Conservation (phyloP, 441 rosid species). For the Gossypium davidsonii region DNA sequence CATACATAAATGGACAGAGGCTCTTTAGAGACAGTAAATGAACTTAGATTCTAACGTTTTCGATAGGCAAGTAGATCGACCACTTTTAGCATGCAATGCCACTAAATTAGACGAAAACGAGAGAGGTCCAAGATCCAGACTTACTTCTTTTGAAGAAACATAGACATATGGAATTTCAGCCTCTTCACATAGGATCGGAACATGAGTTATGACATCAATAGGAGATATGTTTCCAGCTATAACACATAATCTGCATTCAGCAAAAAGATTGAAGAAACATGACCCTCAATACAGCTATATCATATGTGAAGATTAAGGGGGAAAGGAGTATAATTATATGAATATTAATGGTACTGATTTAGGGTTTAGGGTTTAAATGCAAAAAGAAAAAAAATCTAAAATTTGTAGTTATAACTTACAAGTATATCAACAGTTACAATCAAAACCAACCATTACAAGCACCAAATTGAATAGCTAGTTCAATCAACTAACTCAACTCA, state of each 20-base stretch:
- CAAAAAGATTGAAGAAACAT: slow-evolving; percentile 4
- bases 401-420: too few relatives aligned
- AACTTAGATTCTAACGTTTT: neutral
- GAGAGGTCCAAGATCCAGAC: neutral
- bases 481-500: too few relatives aligned
- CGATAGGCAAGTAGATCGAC: neutral
- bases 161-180: slow-evolving; percentile 68
- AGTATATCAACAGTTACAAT: too few relatives aligned
- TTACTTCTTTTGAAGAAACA: slow-evolving; percentile 86
- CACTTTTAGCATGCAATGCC: neutral
- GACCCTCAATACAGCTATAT: neutral
- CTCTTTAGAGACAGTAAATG: too few relatives aligned
- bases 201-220: slow-evolving; percentile 91
- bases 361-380: neutral
- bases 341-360: neutral
- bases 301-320: neutral
- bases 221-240: slow-evolving; percentile 36
- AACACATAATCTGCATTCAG: slow-evolving; percentile 47
- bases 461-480: too few relatives aligned
- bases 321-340: neutral
- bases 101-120: neutral
- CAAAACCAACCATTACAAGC: too few relatives aligned
- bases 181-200: slow-evolving; percentile 74
- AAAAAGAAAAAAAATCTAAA: too few relatives aligned
- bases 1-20: too few relatives aligned